Percentiles rank a stretch among this genome's conserved stretches.
phyloP scores from a whole-genome alignment of 1,139 yeast genomes.

The Candida labiduridarum region DNA sequence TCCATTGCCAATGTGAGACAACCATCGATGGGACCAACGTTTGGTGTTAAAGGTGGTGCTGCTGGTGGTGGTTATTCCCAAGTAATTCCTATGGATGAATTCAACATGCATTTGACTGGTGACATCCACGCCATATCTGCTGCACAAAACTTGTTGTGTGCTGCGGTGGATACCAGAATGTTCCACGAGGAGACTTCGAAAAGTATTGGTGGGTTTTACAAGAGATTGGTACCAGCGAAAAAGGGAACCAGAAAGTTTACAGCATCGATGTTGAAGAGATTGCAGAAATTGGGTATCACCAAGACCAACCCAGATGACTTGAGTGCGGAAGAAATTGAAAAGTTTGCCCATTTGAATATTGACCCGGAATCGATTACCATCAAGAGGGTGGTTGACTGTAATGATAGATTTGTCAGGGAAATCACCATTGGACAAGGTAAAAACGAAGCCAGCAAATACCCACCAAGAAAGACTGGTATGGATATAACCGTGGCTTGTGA shows the following conservation, averaged over 20 bases:
- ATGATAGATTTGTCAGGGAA: conserved; percentile 91
- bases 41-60: conserved; percentile 99
- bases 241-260: conserved; percentile 83
- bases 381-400: conserved; percentile 96
- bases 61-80: conserved; percentile 99
- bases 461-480: conserved; percentile 95
- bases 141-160: conserved; percentile 94
- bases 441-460: conserved; percentile 70
- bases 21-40: conserved; percentile 99
- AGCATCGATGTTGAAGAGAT: conserved; percentile 74
- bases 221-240: conserved; percentile 84
- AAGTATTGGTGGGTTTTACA: conserved; percentile 79
- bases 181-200: conserved; percentile 93
- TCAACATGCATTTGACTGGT: conserved; percentile 97
- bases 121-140: conserved; percentile 97
- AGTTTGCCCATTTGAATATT: conserved; percentile 85
- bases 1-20: conserved; percentile 97
- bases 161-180: conserved; percentile 97
- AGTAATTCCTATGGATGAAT: conserved; percentile 99
- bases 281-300: conserved; percentile 76
- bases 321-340: conserved; percentile 73
- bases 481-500: conserved; percentile 97
- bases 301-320: conserved; percentile 82
- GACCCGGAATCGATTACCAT: conserved; percentile 94
- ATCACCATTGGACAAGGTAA: conserved; percentile 87